Base-by-base conservation (phyloP, 192 early-diverging fungal species). In the Rhizoclosmatium globosum region DNA sequence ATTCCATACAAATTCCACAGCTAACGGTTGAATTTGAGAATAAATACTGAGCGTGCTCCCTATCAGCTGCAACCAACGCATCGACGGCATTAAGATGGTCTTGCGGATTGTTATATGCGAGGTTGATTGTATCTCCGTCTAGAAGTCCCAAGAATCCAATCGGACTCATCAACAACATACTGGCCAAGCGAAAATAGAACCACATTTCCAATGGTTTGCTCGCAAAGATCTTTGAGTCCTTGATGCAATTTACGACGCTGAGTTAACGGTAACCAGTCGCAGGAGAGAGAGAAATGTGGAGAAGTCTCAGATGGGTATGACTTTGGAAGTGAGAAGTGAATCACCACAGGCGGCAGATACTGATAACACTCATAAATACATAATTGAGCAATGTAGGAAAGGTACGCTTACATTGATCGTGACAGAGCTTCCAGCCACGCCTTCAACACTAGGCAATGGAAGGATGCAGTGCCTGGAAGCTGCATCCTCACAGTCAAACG, bases 1-100 rank as follows among this genome's bases (percentile, higher is more conserved):
- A 15, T 23, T 80, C 81, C 17, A 80, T 38, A 45, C 84, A 85
- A 11, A 85, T 74, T 11, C 84, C 84, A 67, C 84, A 85, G 38
- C 23, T 39, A 13, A 80, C 62, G 13, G 50, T 23, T 0, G 13
- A n/a, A 9, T 57, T 44, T 46, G 80, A 81, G 78, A 85, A 85
- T 38, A 71, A 23, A 3, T 46, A 31, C 46, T 71, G 73, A 21
- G 23, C n/a, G 44, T n/a, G 48, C 6, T 31, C n/a, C 19, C 44
- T 38, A 44, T 80, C 75, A 2, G 50, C n/a, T 3, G 62, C 78
- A 38, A 83, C 21, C 15, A 82, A 61, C 41, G 9, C 23, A n/a
- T 83, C 77, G 4, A 71, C 46, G 68, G 60, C 44, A 19, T 11
- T 42, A 4, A 6, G 47, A 56, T 19, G 17, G 21, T 31, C 31